These are phyloP conservation scores for Aspergillus tamarii DNA, from an alignment of 2,329 filamentous ascomycete genomes.

Conservation along the genomic window DNA sequence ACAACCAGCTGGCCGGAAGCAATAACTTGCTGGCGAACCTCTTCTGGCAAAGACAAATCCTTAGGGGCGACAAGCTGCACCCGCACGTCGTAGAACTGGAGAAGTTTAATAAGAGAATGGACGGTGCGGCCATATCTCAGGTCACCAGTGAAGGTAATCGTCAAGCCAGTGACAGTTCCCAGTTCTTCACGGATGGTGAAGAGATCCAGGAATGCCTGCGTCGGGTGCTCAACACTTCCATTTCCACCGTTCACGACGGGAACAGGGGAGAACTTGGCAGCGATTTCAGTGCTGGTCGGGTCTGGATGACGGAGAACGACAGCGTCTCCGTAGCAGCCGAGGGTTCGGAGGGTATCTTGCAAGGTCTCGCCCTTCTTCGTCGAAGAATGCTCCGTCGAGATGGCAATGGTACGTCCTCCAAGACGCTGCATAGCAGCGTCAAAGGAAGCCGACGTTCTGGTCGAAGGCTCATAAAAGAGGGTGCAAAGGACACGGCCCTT, in stretches of 20 bases:
- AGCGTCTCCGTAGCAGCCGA: constrained; percentile 92
- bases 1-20: constrained; percentile 74
- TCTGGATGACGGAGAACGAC: constrained; percentile 94
- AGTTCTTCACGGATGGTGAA: constrained; percentile 98
- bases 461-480: constrained; percentile 98
- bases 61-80: constrained; percentile 89
- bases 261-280: constrained; percentile 83
- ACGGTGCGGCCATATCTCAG: constrained; percentile 91
- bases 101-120: constrained; percentile 90
- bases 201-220: constrained; percentile 94
- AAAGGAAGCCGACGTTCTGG: constrained; percentile 91
- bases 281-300: constrained; percentile 76
- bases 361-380: constrained; percentile 93
- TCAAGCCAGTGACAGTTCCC: constrained; percentile 91
- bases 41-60: constrained; percentile 73
- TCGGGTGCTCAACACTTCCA: constrained; percentile 93
- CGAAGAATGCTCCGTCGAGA: constrained; percentile 82
- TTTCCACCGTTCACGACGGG: constrained; percentile 98
- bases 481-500: constrained; percentile 85
- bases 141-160: constrained; percentile 94
- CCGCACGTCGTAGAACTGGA: constrained; percentile 92
- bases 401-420: constrained; percentile 80
- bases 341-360: constrained; percentile 88
- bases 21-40: constrained; percentile 73
- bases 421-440: constrained; percentile 98